Conservation (phyloP, 192 early-diverging fungal species). For the Rhizoclosmatium globosum region DNA sequence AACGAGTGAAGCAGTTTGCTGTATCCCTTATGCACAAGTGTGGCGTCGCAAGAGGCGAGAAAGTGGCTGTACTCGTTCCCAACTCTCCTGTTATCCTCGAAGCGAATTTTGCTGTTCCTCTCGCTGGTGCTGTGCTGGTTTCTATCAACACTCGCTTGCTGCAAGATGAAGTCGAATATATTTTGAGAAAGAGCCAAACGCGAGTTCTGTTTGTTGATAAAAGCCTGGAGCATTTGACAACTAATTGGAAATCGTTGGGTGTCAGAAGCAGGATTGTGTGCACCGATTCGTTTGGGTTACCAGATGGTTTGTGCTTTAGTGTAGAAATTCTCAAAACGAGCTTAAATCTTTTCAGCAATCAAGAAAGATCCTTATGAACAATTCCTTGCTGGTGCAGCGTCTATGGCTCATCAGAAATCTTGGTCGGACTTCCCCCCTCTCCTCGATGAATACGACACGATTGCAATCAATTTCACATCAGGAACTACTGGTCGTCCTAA, state of each 20-base stretch:
- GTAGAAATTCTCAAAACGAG: not conserved
- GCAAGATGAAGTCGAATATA: slow-evolving; percentile 62
- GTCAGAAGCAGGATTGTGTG: slow-evolving; percentile 2
- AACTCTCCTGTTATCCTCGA: slow-evolving; percentile 67
- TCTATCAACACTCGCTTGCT: slow-evolving; percentile 66
- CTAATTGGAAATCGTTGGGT: slow-evolving; percentile 29
- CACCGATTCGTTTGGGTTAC: slow-evolving; percentile 4
- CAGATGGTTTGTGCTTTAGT: not conserved
- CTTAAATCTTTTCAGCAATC: slow-evolving; percentile 9
- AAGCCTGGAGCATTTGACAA: slow-evolving; percentile 47
- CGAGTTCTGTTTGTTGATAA: slow-evolving; percentile 59
- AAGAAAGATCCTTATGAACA: slow-evolving; percentile 59
- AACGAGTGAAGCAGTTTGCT: slow-evolving; percentile 55
- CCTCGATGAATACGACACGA: slow-evolving; percentile 52
- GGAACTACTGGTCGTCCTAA: slow-evolving; percentile 69
- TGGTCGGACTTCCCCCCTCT: slow-evolving; percentile 58
- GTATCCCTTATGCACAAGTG: slow-evolving; percentile 48
- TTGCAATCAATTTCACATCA: slow-evolving; percentile 67
- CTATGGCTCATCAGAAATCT: slow-evolving; percentile 26
- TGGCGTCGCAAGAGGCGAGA: slow-evolving; percentile 51
- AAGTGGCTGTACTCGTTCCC: slow-evolving; percentile 57
- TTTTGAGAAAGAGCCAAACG: slow-evolving; percentile 59
- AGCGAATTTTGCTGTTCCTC: slow-evolving; percentile 69
- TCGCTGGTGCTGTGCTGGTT: slow-evolving; percentile 60
- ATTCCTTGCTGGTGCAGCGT: slow-evolving; percentile 45